These are phyloP conservation scores for Petrea volubilis DNA, from an alignment of 257 asterid genomes.

Conservation along the genomic window DNA sequence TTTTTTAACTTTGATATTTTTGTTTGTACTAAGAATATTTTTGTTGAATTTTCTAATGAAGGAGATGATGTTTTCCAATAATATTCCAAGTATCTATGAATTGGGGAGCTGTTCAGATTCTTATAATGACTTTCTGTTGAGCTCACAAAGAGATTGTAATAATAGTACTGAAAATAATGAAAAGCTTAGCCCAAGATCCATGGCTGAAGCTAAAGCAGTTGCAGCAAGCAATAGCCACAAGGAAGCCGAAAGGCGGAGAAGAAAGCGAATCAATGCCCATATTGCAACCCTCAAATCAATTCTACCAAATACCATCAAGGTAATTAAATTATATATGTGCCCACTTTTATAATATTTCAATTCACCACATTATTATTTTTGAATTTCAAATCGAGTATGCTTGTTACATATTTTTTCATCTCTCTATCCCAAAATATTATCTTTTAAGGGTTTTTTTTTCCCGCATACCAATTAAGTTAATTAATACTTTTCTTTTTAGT, in stretches of 20 bases:
- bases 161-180: conserved; percentile 9
- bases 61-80: conserved; percentile 48
- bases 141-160: no score
- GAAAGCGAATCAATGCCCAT: conserved; percentile 87
- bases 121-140: conserved; percentile 36
- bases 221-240: conserved; percentile 86
- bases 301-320: conserved; percentile 79
- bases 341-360: no score
- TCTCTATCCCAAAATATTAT: no score
- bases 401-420: no score
- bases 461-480: no score
- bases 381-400: no score
- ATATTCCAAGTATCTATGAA: conserved; percentile 50
- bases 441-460: no score
- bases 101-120: conserved; percentile 50
- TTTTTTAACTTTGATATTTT: no score
- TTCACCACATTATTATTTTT: no score
- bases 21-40: background rate
- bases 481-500: no score
- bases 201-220: conserved; percentile 71
- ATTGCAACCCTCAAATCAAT: conserved; percentile 86
- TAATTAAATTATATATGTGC: background rate
- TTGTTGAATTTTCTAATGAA: background rate
- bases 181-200: conserved; percentile 44
- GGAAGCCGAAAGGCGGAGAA: conserved; percentile 86